A percentile compares a stretch with the other conserved stretches of the same genome.
Conservation (phyloP, 345 rosid species). For the Eucalyptus tenuipes region DNA sequence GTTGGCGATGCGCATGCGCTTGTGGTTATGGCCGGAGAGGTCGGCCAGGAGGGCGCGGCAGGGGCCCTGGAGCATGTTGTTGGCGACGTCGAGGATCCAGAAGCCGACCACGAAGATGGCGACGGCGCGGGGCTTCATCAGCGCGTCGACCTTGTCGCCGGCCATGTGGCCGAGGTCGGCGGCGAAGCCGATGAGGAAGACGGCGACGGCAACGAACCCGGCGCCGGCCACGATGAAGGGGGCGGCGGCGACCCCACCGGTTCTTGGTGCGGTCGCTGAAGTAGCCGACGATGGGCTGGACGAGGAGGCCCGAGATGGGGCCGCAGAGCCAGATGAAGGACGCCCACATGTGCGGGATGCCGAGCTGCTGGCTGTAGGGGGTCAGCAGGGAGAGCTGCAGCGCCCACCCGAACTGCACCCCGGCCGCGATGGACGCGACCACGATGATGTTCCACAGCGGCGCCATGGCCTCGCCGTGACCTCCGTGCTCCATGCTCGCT, state of each 20-base stretch:
- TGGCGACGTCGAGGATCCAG: constrained; percentile 42
- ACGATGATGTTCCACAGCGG: constrained; percentile 13
- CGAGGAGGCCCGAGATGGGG: constrained; percentile 35
- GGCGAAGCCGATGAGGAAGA: constrained; percentile 31
- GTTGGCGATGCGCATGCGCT: constrained; percentile 21
- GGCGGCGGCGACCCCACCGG: constrained; percentile 35
- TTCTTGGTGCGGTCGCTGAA: constrained; percentile 27
- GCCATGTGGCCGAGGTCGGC: constrained; percentile 26
- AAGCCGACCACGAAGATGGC: constrained; percentile 32
- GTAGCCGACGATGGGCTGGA: constrained; percentile 33
- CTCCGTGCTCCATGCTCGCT: background rate
- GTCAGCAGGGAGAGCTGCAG: constrained; percentile 34
- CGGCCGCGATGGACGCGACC: constrained; percentile 34
- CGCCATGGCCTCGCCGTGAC: background rate
- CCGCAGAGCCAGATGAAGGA: constrained; percentile 42
- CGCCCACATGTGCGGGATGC: constrained; percentile 30
- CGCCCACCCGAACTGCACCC: constrained; percentile 41
- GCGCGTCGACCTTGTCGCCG: constrained; percentile 8
- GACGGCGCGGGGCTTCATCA: constrained; percentile 21
- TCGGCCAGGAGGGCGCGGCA: constrained; percentile 39
- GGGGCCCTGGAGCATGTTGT: constrained; percentile 39
- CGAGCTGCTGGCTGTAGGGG: constrained; percentile 30
- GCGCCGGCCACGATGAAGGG: constrained; percentile 29
- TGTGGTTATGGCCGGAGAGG: constrained; percentile 15
- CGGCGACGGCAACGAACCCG: constrained; percentile 13